Evolutionary conservation across 495 filamentous ascomycete species (phyloP).

Genomic region (Elaphomyces granulatus): DNA sequence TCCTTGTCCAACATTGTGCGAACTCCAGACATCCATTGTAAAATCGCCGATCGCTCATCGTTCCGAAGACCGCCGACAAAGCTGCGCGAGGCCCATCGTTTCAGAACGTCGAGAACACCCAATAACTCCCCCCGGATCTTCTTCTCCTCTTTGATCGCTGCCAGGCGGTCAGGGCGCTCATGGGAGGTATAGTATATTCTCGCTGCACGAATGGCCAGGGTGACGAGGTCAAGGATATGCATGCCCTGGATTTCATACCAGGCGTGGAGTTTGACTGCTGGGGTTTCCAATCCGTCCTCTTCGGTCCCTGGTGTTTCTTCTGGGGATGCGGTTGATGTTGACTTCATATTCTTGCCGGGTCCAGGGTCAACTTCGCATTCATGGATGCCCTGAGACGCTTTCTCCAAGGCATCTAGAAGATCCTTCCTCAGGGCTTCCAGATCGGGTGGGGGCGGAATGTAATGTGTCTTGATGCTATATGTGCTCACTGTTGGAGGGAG

Average conservation of each 20-base stretch:
- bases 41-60: slow-evolving; percentile 58
- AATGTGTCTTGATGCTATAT: slow-evolving; percentile 76
- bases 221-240: slow-evolving; percentile 82
- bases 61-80: slow-evolving; percentile 70
- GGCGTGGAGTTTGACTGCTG: slow-evolving; percentile 31
- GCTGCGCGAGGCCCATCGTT: slow-evolving; percentile 73
- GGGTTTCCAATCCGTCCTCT: slow-evolving; percentile 20
- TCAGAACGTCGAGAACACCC: slow-evolving; percentile 74
- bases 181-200: slow-evolving; percentile 91
- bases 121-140: slow-evolving; percentile 70
- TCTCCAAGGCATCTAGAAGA: slow-evolving; percentile 51
- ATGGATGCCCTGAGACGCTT: slow-evolving; percentile 52
- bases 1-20: slow-evolving; percentile 61
- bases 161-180: slow-evolving; percentile 65
- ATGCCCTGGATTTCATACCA: slow-evolving; percentile 84
- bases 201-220: slow-evolving; percentile 82
- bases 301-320: slow-evolving; percentile 16
- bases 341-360: slow-evolving; percentile 16
- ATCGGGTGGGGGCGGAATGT: slow-evolving; percentile 75
- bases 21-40: slow-evolving; percentile 61
- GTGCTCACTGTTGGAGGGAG: slow-evolving; percentile 93
- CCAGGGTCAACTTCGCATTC: slow-evolving; percentile 25
- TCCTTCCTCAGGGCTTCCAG: slow-evolving; percentile 61
- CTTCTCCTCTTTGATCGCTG: slow-evolving; percentile 70
- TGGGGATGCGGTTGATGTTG: slow-evolving; percentile 21